Conservation (phyloP, 176 grass and related monocot species). For the Hordeum marinum region DNA sequence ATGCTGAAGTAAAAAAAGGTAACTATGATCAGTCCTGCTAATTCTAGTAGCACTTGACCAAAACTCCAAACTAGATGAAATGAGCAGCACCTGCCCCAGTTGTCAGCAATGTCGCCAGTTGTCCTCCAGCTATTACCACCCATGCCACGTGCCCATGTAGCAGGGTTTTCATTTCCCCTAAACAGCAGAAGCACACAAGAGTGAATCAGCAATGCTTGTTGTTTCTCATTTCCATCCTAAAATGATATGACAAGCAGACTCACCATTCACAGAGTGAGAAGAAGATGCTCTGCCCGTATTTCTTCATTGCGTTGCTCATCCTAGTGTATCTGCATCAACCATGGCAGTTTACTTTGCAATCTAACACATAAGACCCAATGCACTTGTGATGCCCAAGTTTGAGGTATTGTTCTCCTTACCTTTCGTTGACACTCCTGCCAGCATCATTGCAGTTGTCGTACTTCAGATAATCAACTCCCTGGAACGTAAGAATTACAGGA, state of each 20-base stretch:
- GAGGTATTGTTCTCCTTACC: conserved; percentile 35
- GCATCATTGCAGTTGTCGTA: conserved; percentile 86
- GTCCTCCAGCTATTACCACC: conserved; percentile 99
- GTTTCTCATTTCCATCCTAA: not conserved
- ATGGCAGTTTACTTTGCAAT: not conserved
- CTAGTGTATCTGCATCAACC: conserved; percentile 56
- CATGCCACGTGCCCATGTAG: conserved; percentile 71
- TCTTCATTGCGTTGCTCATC: conserved; percentile 77
- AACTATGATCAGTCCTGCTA: conserved; percentile 14
- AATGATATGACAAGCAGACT: conserved; percentile 1
- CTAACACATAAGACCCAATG: not conserved
- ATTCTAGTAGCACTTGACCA: not conserved
- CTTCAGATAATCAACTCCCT: conserved; percentile 95
- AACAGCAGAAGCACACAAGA: not conserved
- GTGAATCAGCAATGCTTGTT: not conserved
- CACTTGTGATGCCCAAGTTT: not conserved
- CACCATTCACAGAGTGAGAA: conserved; percentile 95
- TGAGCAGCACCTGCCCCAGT: conserved; percentile 65
- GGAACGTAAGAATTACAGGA: conserved; percentile 8
- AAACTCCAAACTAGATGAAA: not conserved
- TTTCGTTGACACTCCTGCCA: conserved; percentile 44
- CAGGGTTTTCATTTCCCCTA: conserved; percentile 76
- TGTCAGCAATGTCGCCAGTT: conserved; percentile 78
- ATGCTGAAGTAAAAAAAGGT: conserved; percentile 50
- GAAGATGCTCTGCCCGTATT: conserved; percentile 72